Percentiles rank a stretch among this genome's conserved stretches.
These are phyloP conservation scores for Dioszegia hungarica DNA, from an alignment of 768 basidiomycete species.

Conservation along the genomic window DNA sequence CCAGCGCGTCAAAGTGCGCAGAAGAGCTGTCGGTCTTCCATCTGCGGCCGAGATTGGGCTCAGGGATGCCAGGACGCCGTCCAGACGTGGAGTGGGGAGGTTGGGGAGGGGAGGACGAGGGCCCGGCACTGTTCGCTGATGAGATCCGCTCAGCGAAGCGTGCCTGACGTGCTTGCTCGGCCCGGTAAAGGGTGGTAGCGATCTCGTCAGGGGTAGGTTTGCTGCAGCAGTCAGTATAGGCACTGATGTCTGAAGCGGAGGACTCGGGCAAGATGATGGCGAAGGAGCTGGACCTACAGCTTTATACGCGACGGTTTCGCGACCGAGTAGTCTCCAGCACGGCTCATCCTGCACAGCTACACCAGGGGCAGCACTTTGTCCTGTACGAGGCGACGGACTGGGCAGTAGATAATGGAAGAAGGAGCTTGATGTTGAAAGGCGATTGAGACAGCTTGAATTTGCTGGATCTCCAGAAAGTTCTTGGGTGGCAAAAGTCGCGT, in stretches of 20 bases:
- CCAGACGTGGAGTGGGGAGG: background rate
- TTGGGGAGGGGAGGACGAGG: no score
- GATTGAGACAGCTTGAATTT: background rate
- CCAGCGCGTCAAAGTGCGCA: no score
- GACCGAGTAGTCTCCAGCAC: constrained; percentile 8
- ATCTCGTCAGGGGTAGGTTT: constrained; percentile 41
- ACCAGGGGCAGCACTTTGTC: background rate
- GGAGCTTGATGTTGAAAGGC: no score
- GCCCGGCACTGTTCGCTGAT: constrained; percentile 30
- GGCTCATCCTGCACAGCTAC: background rate
- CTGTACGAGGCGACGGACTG: no score
- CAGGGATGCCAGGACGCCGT: background rate
- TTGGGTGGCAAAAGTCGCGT: constrained; percentile 4
- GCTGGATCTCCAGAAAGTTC: no score
- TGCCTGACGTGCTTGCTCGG: constrained; percentile 26
- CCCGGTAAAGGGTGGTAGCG: constrained; percentile 25
- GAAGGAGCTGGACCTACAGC: constrained; percentile 20
- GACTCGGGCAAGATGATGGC: no score
- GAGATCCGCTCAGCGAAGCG: constrained; percentile 29
- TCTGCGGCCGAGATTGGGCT: background rate
- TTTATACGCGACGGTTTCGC: constrained; percentile 12
- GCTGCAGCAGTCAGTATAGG: constrained; percentile 8
- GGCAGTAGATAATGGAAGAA: no score
- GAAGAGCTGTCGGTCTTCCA: background rate
- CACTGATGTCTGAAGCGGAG: background rate